Percentiles rank a stretch among this genome's conserved stretches.
These are phyloP conservation scores for Saturnispora silvae DNA, from an alignment of 805 yeast species.

Conservation along the genomic window DNA sequence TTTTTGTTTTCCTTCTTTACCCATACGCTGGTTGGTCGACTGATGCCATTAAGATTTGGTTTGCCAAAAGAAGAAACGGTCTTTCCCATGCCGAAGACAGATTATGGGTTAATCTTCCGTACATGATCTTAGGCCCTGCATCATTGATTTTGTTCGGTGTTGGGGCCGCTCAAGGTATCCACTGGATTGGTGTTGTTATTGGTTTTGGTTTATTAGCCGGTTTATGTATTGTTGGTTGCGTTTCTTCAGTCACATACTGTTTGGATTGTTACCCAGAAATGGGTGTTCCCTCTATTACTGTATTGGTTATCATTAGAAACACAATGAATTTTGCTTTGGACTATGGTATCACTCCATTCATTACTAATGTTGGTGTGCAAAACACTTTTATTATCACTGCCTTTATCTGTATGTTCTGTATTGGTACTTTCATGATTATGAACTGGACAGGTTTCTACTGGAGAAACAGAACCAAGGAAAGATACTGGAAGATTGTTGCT, in stretches of 20 bases:
- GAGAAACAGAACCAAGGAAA: slow-evolving; percentile 26
- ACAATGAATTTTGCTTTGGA: slow-evolving; percentile 49
- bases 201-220: slow-evolving; percentile 53
- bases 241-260: slow-evolving; percentile 40
- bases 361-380: slow-evolving; percentile 39
- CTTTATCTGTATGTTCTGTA: slow-evolving; percentile 37
- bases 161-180: slow-evolving; percentile 43
- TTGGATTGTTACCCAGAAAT: slow-evolving; percentile 47
- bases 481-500: slow-evolving; percentile 28
- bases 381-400: slow-evolving; percentile 49
- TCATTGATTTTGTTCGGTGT: slow-evolving; percentile 55
- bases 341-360: slow-evolving; percentile 53
- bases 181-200: slow-evolving; percentile 45
- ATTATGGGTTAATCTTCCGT: slow-evolving; percentile 38
- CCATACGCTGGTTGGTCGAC: slow-evolving; percentile 39
- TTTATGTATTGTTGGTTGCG: slow-evolving; percentile 41
- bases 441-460: slow-evolving; percentile 27
- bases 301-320: slow-evolving; percentile 47
- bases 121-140: slow-evolving; percentile 40
- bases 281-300: slow-evolving; percentile 43
- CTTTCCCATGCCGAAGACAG: slow-evolving; percentile 47
- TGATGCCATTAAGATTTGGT: slow-evolving; percentile 38
- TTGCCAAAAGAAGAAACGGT: slow-evolving; percentile 43
- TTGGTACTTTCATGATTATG: slow-evolving; percentile 35
- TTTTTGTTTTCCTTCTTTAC: slow-evolving; percentile 35